phyloP scores from a whole-genome alignment of 495 filamentous ascomycete species.

The Hyaloscypha hepaticicola region DNA sequence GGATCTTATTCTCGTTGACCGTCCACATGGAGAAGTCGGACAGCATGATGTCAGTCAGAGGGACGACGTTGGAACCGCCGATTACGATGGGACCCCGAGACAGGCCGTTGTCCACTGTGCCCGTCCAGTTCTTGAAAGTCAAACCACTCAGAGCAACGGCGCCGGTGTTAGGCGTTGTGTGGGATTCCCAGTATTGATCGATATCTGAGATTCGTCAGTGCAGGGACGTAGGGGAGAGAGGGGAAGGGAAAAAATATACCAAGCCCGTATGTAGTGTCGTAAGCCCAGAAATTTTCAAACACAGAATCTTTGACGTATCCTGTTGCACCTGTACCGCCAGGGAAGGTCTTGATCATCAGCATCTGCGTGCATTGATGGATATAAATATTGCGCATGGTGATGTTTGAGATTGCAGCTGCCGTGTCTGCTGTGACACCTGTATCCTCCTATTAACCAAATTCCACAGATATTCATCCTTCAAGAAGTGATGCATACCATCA shows the following conservation, averaged over 20 bases:
- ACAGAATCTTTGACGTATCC: constrained; percentile 48
- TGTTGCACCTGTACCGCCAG: constrained; percentile 27
- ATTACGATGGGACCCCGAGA: constrained; percentile 50
- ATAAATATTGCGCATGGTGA: constrained; percentile 53
- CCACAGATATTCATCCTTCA: constrained; percentile 29
- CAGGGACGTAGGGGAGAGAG: constrained; percentile 56
- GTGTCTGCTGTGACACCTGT: background rate
- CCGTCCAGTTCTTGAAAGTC: constrained; percentile 57
- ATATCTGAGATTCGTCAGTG: constrained; percentile 48
- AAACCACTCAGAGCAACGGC: constrained; percentile 53
- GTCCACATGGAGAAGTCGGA: constrained; percentile 62
- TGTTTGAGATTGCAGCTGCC: constrained; percentile 40
- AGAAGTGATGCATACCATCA: constrained; percentile 34
- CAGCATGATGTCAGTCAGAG: constrained; percentile 54
- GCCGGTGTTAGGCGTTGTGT: constrained; percentile 30
- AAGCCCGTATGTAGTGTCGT: constrained; percentile 1
- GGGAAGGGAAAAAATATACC: background rate
- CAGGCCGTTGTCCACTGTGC: constrained; percentile 50
- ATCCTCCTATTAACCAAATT: background rate
- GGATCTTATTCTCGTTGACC: constrained; percentile 33
- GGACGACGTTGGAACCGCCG: constrained; percentile 33
- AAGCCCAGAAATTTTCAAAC: constrained; percentile 3
- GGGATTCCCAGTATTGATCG: constrained; percentile 37
- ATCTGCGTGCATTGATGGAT: constrained; percentile 57
- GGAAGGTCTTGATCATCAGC: constrained; percentile 62